Evolutionary conservation across 1,284 basidiomycete genomes (phyloP), one percentile per base, ranked within the genome.

Genomic region (Cutaneotrichosporon dermatis): DNA sequence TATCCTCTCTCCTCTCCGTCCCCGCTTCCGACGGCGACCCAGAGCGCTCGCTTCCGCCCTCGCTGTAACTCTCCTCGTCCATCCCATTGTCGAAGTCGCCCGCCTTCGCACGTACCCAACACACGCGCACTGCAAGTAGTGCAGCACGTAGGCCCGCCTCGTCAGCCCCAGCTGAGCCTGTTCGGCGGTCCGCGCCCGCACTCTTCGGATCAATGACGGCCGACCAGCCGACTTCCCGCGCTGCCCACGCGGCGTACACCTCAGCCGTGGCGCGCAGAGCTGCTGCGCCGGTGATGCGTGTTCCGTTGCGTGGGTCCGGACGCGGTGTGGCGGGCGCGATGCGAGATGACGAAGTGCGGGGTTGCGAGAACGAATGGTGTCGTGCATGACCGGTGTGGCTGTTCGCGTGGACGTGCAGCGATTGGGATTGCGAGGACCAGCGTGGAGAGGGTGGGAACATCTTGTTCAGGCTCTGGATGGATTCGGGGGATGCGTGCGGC

Each of bases 221-320:
- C 8, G 71, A 72, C 76, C 75, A 79, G n/a, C 77, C 77, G 45
- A 79, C 73, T 57, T 79, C 77, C 35, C 74, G 63, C 5, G 77
- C 76, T 5, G 76, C 75, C 77, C 77, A 77, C 0, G 73, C 74
- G 0, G 75, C 61, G 59, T 77, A 79, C 16, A 77, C 72, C 55
- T 79, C 77, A n/a, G 77, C 71, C 0, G 74, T 74, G 33, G 75
- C 72, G 48, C 77, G 68, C 16, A 76, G 59, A 2, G 71, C 63
- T 0, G 70, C 69, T 41, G 66, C 55, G 37, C 71, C 54, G 4
- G 54, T 55, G 69, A 41, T 76, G 72, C 44, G 40, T 4, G 9
- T 41, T 4, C 40, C 41, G 7, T 37, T 42, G 6, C 40, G 37
- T 9, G 55, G 55, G 16, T 52, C 44, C 2, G 50, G 12, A 1